Conservation (phyloP, 768 basidiomycete species). For the Inosperma sp. region DNA sequence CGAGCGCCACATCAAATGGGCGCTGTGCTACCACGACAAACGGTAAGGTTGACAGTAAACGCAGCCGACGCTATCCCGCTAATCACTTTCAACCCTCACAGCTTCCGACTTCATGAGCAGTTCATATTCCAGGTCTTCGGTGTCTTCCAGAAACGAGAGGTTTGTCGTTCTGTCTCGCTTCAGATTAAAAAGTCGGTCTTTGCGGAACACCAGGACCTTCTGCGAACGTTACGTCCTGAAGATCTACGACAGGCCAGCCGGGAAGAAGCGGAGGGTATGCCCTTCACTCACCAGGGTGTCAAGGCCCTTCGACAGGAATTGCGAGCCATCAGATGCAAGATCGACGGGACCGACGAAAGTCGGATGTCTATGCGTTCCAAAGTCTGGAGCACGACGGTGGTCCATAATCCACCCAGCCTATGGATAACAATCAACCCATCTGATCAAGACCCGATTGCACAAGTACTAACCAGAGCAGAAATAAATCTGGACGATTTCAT, state of each 20-base stretch:
- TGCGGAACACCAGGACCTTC: neutral
- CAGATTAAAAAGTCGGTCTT: conserved; percentile 4
- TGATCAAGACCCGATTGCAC: conserved; percentile 42
- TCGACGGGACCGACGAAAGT: conserved; percentile 34
- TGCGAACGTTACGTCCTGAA: neutral
- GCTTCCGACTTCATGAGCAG: conserved; percentile 7
- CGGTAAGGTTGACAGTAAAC: neutral
- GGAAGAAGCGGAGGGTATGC: neutral
- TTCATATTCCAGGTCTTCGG: conserved; percentile 9
- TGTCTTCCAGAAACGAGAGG: conserved; percentile 2
- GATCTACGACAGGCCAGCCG: neutral
- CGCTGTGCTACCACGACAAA: neutral
- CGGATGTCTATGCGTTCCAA: conserved; percentile 22
- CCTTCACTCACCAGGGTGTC: neutral
- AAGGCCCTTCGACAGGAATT: neutral
- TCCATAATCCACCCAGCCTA: conserved; percentile 28
- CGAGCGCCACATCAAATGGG: conserved; percentile 1
- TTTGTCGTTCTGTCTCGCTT: neutral
- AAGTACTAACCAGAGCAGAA: conserved; percentile 38
- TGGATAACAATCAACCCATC: conserved; percentile 44
- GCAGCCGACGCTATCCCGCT: neutral
- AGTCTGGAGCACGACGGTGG: conserved; percentile 34
- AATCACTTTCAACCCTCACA: neutral
- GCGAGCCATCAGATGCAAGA: conserved; percentile 9
- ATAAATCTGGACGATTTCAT: conserved; percentile 41